Percentiles rank a stretch among this genome's conserved stretches.
Conservation (phyloP, 768 basidiomycete species). For the Russula sp. region DNA sequence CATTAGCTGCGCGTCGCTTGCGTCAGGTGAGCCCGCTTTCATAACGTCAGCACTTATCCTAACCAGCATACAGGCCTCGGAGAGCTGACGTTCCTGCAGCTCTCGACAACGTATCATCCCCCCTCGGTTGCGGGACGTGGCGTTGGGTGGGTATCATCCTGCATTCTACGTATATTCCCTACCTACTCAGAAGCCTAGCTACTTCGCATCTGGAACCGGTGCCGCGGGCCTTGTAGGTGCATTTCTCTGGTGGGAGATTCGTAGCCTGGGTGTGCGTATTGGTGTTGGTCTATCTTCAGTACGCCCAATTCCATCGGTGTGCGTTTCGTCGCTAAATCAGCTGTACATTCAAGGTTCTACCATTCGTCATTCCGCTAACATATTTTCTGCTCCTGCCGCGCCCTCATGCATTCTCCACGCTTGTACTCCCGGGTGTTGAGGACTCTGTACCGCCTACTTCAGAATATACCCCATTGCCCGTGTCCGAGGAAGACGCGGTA, state of each 20-base stretch:
- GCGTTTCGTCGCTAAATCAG: background rate
- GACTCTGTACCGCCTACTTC: slow-evolving; percentile 20
- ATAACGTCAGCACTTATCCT: background rate
- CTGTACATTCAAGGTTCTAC: slow-evolving; percentile 53
- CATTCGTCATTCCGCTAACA: slow-evolving; percentile 68
- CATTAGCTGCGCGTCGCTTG: slow-evolving; percentile 16
- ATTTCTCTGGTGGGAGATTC: slow-evolving; percentile 89
- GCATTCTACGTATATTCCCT: background rate
- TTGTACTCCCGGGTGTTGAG: slow-evolving; percentile 25
- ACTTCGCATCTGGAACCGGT: slow-evolving; percentile 92
- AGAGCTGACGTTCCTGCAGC: slow-evolving; percentile 89
- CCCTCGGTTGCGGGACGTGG: slow-evolving; percentile 65
- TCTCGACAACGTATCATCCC: slow-evolving; percentile 76
- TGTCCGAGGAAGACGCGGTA: slow-evolving; percentile 22
- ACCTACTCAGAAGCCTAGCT: slow-evolving; percentile 35
- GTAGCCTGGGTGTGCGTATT: slow-evolving; percentile 71
- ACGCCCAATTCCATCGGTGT: slow-evolving; percentile 24
- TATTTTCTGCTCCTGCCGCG: slow-evolving; percentile 75
- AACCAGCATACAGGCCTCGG: slow-evolving; percentile 57
- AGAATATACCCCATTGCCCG: slow-evolving; percentile 40
- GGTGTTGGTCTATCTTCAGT: slow-evolving; percentile 85
- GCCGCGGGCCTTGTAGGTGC: slow-evolving; percentile 91
- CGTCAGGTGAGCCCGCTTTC: slow-evolving; percentile 3
- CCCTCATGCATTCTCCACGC: slow-evolving; percentile 40
- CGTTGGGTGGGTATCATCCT: slow-evolving; percentile 51